phyloP scores from a whole-genome alignment of 2,329 filamentous ascomycete genomes.

The Cladosporium sp. region DNA sequence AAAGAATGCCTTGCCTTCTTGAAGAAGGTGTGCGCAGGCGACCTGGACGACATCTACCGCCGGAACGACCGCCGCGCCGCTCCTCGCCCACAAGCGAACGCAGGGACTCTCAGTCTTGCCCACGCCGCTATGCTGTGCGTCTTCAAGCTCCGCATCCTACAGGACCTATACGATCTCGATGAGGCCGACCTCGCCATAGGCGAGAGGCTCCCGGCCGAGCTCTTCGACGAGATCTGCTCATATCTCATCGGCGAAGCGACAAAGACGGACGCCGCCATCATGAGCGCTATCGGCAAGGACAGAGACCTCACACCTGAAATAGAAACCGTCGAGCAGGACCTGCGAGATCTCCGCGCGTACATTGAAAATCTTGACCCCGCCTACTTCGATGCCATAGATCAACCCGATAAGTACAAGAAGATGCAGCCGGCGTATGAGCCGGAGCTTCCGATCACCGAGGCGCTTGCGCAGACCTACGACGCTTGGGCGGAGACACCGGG shows the following conservation, averaged over 20 bases:
- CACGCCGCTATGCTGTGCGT: not conserved
- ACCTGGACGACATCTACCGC: not conserved
- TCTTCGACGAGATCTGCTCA: not conserved
- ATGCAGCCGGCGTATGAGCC: not conserved
- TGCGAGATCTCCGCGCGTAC: not conserved
- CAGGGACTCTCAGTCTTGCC: not conserved
- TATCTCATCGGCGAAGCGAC: not conserved
- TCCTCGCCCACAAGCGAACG: not conserved
- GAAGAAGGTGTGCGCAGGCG: not conserved
- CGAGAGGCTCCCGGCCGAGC: not conserved
- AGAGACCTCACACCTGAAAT: not conserved
- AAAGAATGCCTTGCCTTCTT: not conserved
- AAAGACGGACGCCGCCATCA: not conserved
- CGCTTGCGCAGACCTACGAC: not conserved
- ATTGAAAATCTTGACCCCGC: not conserved
- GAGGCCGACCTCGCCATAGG: not conserved
- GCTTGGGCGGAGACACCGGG: conserved; percentile 6
- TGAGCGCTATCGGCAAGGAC: not conserved
- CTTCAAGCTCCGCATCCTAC: not conserved
- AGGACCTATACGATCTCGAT: not conserved
- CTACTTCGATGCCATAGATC: not conserved
- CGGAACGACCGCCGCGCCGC: not conserved
- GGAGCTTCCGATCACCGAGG: not conserved
- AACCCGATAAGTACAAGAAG: not conserved
- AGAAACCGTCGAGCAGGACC: not conserved